Evolutionary conservation across 2,329 filamentous ascomycete genomes (phyloP), one percentile per base, ranked within the genome.

Genomic region (Zasmidium citrigriseum): DNA sequence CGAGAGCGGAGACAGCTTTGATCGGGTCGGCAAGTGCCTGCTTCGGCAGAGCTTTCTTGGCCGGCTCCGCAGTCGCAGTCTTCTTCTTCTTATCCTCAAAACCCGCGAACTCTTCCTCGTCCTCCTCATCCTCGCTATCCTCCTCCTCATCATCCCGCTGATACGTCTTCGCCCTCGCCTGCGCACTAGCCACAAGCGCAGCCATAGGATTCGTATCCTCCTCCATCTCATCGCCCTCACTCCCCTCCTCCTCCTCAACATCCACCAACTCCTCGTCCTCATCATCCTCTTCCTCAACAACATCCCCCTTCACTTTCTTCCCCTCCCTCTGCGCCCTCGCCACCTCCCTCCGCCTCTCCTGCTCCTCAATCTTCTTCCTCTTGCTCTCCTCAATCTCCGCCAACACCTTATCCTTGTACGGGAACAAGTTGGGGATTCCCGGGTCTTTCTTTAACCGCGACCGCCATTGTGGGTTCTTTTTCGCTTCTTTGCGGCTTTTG

Each of bases 391-490:
- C 95, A 68, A 99, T 96, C 77, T 99, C 92, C 58, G 93, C 87
- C 29, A 99, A 84, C 24, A 99, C 85, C 81, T 89, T 93, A 75
- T 97, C 93, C 80, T 99, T 99, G 83, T 95, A 97, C 0, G 95
- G 95, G 79, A 97, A 99, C 34, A 97, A 79, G 73, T 98, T 99
- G 44, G 95, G 95, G 62, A 99, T 97, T 50, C 95, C 95, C 22
- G 93, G 95, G 70, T 99, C 95, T 80, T 98, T 99, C 85, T 97
- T 98, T 67, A 96, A 75, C 75, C 92, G 90, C 59, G 91, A 93
- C 68, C 90, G 87, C 92, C 95, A 98, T 90, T 96, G 87, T 29
- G 95, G 93, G 76, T 97, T 96, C 86, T 96, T 92, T 81, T 96
- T 98, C 56, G 89, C 91, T 57, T 87, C 82, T 82, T 96, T 98